Percentiles rank a stretch among this genome's conserved stretches.
Evolutionary conservation across 768 basidiomycete genomes (phyloP).

Genomic region (Exsudoporus frostii): DNA sequence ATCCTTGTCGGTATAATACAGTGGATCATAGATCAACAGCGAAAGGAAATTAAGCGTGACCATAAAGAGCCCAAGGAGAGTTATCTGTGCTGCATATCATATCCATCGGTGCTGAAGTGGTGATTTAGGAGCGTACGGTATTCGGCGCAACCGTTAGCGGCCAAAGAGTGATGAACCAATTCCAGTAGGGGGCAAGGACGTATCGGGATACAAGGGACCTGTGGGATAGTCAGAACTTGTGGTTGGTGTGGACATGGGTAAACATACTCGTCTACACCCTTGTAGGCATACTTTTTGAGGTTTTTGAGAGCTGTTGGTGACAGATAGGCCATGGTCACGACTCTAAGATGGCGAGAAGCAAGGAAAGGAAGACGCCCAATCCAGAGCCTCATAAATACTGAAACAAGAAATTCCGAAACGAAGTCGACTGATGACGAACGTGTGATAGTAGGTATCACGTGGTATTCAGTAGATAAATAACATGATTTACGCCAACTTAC

Average conservation of each 20-base stretch:
- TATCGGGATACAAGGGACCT: conserved; percentile 78
- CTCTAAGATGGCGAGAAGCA: background rate
- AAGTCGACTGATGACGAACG: background rate
- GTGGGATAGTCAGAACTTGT: conserved; percentile 6
- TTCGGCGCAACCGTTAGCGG: conserved; percentile 86
- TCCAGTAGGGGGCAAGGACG: conserved; percentile 85
- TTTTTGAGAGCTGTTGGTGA: conserved; percentile 66
- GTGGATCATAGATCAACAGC: conserved; percentile 79
- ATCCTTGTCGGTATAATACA: conserved; percentile 66
- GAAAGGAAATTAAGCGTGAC: conserved; percentile 84
- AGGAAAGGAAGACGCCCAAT: background rate
- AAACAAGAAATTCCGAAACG: background rate
- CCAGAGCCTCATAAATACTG: background rate
- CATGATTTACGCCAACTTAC: background rate
- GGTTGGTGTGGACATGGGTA: background rate
- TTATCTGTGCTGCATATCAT: conserved; percentile 59
- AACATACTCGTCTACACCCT: conserved; percentile 74
- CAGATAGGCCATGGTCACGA: conserved; percentile 57
- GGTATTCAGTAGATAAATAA: background rate
- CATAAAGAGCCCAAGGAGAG: conserved; percentile 76
- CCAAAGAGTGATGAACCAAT: conserved; percentile 86
- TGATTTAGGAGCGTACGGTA: conserved; percentile 51
- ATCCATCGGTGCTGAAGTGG: background rate
- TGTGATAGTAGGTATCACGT: conserved; percentile 2
- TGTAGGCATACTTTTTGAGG: conserved; percentile 75